Evolutionary conservation across 352 stramenopile genomes (phyloP), one percentile per base, ranked within the genome.

Genomic region (Pseudoperonospora humuli): DNA sequence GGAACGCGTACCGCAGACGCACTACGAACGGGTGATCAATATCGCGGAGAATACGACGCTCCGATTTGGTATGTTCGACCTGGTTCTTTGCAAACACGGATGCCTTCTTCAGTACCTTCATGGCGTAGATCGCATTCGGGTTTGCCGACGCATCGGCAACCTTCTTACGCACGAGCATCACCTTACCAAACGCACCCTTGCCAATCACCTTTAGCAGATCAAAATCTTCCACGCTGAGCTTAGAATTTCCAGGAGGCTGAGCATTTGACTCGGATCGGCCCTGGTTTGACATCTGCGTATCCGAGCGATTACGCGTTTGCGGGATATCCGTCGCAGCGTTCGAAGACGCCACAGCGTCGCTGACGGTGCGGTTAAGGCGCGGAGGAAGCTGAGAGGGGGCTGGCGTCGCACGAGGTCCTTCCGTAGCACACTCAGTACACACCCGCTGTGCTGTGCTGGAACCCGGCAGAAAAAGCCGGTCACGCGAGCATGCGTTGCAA

Each of bases 171-270:
- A 97, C 93, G 14, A 97, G 67, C 78, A 98, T 96, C 2, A 98
- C 93, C 64, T 98, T 98, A 27, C 93, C 93, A 54, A 98, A 98
- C 6, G 86, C 85, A 20, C 93, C 93, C 54, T 97, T 97, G 19
- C 93, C 93, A 39, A 98, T 93, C 14, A 97, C 89, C 61, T 96
- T 96, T 7, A 98, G 70, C 51, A 98, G 54, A 45, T 97, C 84
- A 53, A 98, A 98, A 63, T 98, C 93, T 28, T 96, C 86, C 13
- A 96, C 81, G 39, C 71, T 83, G 17, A 92, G 63, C 53, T 91
- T 91, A 1, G 51, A 61, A 50, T 84, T 86, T 15, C 40, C 37
- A 14, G 52, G 41, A 2, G 41, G 28, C 21, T 55, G 50, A 1
- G 51, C 49, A 11, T 63, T 68, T 39, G 74, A 85, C 36, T 69